Evolutionary conservation across 768 basidiomycete genomes (phyloP), one percentile per base, ranked within the genome.

Genomic region (Macrolepiota fuliginosa): DNA sequence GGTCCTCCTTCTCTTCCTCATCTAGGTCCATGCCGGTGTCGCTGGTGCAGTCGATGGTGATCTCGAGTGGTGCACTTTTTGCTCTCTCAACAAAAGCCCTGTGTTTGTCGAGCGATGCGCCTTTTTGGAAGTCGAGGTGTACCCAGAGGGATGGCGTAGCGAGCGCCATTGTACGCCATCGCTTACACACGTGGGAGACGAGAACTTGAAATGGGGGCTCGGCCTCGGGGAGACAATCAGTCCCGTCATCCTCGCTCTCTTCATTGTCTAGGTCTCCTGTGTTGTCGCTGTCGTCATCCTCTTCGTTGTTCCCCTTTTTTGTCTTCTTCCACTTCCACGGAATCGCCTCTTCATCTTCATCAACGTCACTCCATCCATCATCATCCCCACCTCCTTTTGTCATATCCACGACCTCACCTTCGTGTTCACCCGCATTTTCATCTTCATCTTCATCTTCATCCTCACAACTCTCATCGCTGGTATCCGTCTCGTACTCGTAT

Each of bases 101-200:
- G 3, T 81, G 77, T 56, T 72, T 76, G 10, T 81, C 79, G 57
- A 81, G 79, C 1, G 81, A 79, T 2, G 76, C 72, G 25, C 70
- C 75, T 39, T 74, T 71, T 4, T 63, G 45, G 46, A 82, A 83
- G 3, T 70, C 65, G 42, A 89, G 73, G 32, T 62, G 70, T 11
- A 81, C 82, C 88, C 88, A 90, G 17, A 89, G 76, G 9, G 74
- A 72, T 0, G 85, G 83, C 0, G 81, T 82, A 32, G 79, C 79
- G 29, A 88, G 58, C 2, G 85, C 81, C 22, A 79, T 70, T 35
- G 72, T 73, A 52, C 87, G 83, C 87, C 87, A 89, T 60, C 79
- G 83, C 25, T 66, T 73, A 69, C 87, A 89, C 10, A 88, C 81
- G 65, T 87, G 87, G 17, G 86, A 87, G 13, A 81, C 84, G 65